Evolutionary conservation across 139 green algal species (phyloP), one percentile per base, ranked within the genome.

Genomic region (Micractinium sp.): DNA sequence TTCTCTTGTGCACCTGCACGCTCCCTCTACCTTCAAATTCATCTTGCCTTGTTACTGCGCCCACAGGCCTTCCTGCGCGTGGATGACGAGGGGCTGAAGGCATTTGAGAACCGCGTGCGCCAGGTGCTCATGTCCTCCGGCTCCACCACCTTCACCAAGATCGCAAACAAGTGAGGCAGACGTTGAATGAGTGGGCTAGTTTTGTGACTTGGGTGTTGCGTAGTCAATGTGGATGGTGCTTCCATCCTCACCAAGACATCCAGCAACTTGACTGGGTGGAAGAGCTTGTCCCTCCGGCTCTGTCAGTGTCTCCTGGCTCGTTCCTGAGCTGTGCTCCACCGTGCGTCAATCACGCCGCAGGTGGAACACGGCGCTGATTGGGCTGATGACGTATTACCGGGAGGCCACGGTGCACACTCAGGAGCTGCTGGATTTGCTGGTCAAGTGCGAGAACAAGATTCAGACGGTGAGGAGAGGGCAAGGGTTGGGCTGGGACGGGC

Each of bases 401-500:
- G 96, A 98, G 93, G 95, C 96, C 25, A 95, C 88, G 90, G 97
- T 99, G 87, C 98, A 99, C 95, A 99, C 97, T 0, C 96, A 98
- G 91, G 98, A 99, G 96, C 96, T 99, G 89, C 95, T 99, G 87
- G 98, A 99, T 93, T 93, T 99, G 90, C 94, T 99, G 91, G 98
- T 99, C 85, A 99, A 99, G 96, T 99, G 97, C 89, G 98, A 99
- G 95, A 99, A 99, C 94, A 99, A 99, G 94, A 99, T 99, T 91
- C 98, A 99, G 94, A 99, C 98, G 71, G 92, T 94, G 84, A 87
- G 91, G 20, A 1, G 41, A 9, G 47, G 5, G 47, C n/a, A 56
- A 56, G 47, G 47, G 47, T 56, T n/a, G n/a, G n/a, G n/a, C n/a
- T n/a, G n/a, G n/a, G n/a, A n/a, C n/a, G n/a, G n/a, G n/a, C n/a